Evolutionary conservation across 129 eudicot genomes (phyloP), one percentile per base, ranked within the genome.

Genomic region (Pseudognaphalium luteoalbum): DNA sequence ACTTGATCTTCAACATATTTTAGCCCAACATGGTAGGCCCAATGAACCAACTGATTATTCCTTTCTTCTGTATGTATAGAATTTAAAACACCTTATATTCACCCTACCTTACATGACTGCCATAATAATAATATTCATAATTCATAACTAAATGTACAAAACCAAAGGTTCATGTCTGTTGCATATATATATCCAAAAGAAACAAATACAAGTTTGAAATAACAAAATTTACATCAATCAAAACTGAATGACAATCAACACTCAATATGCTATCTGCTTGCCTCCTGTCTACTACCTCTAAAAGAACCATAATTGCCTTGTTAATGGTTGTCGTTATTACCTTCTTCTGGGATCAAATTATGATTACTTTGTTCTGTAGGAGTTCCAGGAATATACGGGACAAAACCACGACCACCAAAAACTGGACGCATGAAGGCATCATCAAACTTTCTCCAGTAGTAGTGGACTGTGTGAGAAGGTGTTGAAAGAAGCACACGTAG

Each of bases 331-430:
- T 60, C 35, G 34, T 78, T 57, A 16, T 42, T 74, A 29, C 44
- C 63, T 75, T 59, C 80, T 80, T 74, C 78, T 21, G 80, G 80
- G 71, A 59, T 58, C 71, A 80, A 33, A 80, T 80, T 74, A 61
- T 80, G 84, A 67, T 7, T 63, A 82, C 77, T 81, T 65, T 61
- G 79, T 73, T 90, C 96, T 2, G 82, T 86, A 9, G 96, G 96
- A 11, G 95, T 88, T 59, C 97, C 91, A 1, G 91, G 91, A 76
- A 69, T 79, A 47, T 76, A 79, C 3, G 94, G 88, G 16, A 88
- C 95, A 50, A 91, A 88, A 28, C 97, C 97, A 39, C 95, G 84
- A 4, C 97, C 97, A 44, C 97, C 97, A 80, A 91, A 91, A 63
- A 91, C 90, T 0, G 97, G 97, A 1, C 97, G 93, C 97, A 91